phyloP scores from a whole-genome alignment of 208 protist genomes.

The Crithidia sp. region DNA sequence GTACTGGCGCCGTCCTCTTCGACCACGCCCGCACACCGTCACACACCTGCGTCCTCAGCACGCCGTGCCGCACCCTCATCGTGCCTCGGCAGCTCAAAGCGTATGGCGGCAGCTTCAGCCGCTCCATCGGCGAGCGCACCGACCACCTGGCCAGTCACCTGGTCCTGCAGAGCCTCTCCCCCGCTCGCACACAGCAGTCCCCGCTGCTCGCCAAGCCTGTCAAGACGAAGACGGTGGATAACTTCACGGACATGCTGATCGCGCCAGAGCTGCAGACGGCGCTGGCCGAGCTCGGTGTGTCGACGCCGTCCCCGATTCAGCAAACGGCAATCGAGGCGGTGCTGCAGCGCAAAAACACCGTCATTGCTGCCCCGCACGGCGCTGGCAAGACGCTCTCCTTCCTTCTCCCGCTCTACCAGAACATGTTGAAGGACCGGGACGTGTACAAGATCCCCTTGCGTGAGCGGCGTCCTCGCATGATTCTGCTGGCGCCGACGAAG shows the following conservation, averaged over 20 bases:
- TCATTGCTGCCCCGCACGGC: conserved; percentile 86
- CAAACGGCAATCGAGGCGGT: conserved; percentile 78
- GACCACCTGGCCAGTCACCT: conserved; percentile 59
- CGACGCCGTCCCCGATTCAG: conserved; percentile 83
- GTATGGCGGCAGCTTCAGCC: conserved; percentile 80
- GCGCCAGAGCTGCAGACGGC: conserved; percentile 45
- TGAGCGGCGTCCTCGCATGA: conserved; percentile 82
- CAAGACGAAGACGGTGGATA: conserved; percentile 68
- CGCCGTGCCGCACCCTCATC: conserved; percentile 49
- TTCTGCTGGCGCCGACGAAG: conserved; percentile 78
- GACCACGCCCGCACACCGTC: not conserved
- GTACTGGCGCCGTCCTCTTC: not conserved
- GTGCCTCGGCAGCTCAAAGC: conserved; percentile 81
- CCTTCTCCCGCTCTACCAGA: conserved; percentile 84
- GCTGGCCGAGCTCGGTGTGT: conserved; percentile 48
- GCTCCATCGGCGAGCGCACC: conserved; percentile 68
- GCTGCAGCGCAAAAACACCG: conserved; percentile 65
- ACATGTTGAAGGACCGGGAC: conserved; percentile 88
- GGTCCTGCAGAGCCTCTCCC: conserved; percentile 71
- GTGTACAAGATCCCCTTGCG: conserved; percentile 87
- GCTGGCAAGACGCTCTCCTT: conserved; percentile 88
- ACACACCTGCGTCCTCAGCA: conserved; percentile 16
- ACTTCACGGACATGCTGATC: conserved; percentile 72
- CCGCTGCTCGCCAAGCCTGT: conserved; percentile 64
- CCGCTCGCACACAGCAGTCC: conserved; percentile 46